These are phyloP conservation scores for Starmerella ratchasimensis DNA, from an alignment of 805 yeast species.

Conservation along the genomic window DNA sequence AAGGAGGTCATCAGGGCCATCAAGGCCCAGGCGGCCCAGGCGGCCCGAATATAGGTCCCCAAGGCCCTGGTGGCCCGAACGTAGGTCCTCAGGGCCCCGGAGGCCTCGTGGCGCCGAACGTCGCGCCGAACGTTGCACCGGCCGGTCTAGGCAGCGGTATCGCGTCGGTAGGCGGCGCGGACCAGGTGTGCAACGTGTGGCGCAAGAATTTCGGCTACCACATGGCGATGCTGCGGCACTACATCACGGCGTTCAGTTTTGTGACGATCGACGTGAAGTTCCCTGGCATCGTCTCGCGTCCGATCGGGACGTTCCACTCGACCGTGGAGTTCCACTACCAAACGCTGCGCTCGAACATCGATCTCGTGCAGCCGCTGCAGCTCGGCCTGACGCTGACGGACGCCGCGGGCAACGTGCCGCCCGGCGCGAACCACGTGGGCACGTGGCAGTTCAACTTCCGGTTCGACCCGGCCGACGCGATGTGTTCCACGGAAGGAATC, in stretches of 20 bases:
- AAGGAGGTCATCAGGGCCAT: no score
- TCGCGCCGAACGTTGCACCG: neutral
- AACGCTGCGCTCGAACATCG: constrained; percentile 83
- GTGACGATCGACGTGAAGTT: constrained; percentile 69
- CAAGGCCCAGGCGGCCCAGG: no score
- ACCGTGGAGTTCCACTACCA: constrained; percentile 92
- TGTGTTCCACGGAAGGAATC: constrained; percentile 77
- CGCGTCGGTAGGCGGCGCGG: constrained; percentile 1
- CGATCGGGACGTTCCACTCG: constrained; percentile 82
- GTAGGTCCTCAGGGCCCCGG: no score
- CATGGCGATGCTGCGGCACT: constrained; percentile 28
- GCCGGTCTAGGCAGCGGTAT: constrained; percentile 1
- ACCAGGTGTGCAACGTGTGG: constrained; percentile 30
- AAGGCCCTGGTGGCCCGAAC: no score
- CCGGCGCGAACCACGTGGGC: constrained; percentile 37
- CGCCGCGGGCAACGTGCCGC: constrained; percentile 54
- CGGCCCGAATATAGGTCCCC: no score
- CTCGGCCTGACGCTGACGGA: constrained; percentile 68
- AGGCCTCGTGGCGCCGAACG: neutral
- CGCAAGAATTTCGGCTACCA: constrained; percentile 30
- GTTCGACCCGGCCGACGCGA: constrained; percentile 59
- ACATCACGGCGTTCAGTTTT: constrained; percentile 28
- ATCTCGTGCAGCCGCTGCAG: constrained; percentile 72
- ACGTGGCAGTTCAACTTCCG: constrained; percentile 97
- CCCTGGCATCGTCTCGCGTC: constrained; percentile 92